Conservation (phyloP, 2,329 filamentous ascomycete genomes). For the Epichloe baconii region DNA sequence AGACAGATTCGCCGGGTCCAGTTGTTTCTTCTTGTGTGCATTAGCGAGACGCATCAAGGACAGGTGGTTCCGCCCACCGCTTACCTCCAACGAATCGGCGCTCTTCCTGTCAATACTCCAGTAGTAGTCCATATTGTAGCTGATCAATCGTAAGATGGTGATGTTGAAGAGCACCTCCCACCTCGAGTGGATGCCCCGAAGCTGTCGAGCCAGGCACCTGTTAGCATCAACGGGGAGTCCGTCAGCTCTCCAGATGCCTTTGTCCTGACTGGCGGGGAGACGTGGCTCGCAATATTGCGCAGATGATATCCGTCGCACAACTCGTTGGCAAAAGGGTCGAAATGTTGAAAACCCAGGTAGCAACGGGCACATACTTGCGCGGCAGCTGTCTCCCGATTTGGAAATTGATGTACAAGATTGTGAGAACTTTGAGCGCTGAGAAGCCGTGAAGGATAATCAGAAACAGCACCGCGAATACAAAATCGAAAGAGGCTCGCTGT, state of each 20-base stretch:
- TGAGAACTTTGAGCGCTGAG: conserved; percentile 68
- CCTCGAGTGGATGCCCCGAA: conserved; percentile 73
- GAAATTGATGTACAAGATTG: conserved; percentile 74
- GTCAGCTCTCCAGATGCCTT: conserved; percentile 6
- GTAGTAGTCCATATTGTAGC: conserved; percentile 94
- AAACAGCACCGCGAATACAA: conserved; percentile 67
- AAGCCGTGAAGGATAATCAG: conserved; percentile 71
- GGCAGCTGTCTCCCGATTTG: conserved; percentile 62
- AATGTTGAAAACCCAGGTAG: conserved; percentile 87
- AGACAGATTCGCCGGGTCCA: conserved; percentile 75
- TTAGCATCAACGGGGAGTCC: conserved; percentile 35
- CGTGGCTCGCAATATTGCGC: conserved; percentile 42
- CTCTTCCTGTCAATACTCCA: conserved; percentile 63
- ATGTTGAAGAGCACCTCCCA: conserved; percentile 99
- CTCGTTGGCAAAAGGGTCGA: conserved; percentile 76
- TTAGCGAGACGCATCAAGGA: conserved; percentile 34
- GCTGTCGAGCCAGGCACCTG: conserved; percentile 62
- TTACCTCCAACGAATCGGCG: conserved; percentile 69
- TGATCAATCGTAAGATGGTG: conserved; percentile 81
- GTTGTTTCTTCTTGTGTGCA: conserved; percentile 85
- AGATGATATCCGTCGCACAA: conserved; percentile 65
- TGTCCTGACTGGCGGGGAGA: conserved; percentile 22
- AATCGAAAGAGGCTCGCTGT: conserved; percentile 70
- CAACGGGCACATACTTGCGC: conserved; percentile 53
- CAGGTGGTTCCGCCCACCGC: conserved; percentile 12